Base-by-base conservation (phyloP, 2,329 filamentous ascomycete genomes). In the Neoarthrinium moseri region DNA sequence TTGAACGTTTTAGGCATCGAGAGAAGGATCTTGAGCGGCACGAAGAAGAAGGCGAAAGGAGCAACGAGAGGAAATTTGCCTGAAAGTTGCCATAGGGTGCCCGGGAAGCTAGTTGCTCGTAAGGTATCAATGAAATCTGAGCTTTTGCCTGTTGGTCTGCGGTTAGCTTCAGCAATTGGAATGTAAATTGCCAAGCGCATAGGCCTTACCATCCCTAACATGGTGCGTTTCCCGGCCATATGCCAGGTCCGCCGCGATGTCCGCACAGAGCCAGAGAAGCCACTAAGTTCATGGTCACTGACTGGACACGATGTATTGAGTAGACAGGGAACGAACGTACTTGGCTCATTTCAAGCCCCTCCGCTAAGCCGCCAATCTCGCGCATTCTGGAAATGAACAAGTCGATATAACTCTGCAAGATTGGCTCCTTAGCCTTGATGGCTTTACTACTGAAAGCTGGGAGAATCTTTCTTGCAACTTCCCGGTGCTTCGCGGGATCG, bases 261-360 rank as follows among this genome's bases (percentile, higher is more conserved):
- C 57, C 35, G 55, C 40, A 5, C 49, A 47, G 2, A 58, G 39
- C 56, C 55, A 58, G 46, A 56, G 49, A 10, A 47, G 43, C 51
- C 53, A 57, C 32, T 43, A 13, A 46, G n/a, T n/a, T n/a, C n/a
- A n/a, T n/a, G n/a, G n/a, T n/a, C n/a, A n/a, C n/a, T n/a, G n/a
- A n/a, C n/a, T n/a, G n/a, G n/a, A n/a, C n/a, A n/a, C n/a, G n/a
- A n/a, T n/a, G n/a, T n/a, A n/a, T n/a, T n/a, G n/a, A n/a, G n/a
- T n/a, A n/a, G n/a, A n/a, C n/a, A n/a, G n/a, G n/a, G n/a, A n/a
- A n/a, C n/a, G n/a, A n/a, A 34, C 32, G 17, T 34, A 10, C 32
- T 3, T 10, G 17, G 7, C 13, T 34, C 15, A 34, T 15, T 4
- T 34, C 32, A 3, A 34, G 4, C 3, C 32, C 32, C 6, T 34